phyloP scores from a whole-genome alignment of 2,329 filamentous ascomycete genomes.

The Hymenoscyphus scutula region DNA sequence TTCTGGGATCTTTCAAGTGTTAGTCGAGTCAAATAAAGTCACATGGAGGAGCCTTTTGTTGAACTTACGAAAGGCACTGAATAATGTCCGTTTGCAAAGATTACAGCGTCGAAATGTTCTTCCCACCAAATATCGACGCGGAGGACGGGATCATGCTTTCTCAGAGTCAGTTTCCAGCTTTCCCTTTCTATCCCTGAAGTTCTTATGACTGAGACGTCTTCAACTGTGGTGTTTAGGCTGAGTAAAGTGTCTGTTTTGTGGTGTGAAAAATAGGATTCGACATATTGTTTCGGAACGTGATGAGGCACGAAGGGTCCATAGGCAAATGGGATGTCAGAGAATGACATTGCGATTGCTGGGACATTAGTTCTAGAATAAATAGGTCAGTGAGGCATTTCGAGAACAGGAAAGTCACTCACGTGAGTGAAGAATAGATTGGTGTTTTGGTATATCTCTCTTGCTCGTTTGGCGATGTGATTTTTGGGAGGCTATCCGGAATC shows the following conservation, averaged over 20 bases:
- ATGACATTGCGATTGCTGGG: slow-evolving; percentile 50
- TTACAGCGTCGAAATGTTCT: slow-evolving; percentile 63
- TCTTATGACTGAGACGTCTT: slow-evolving; percentile 44
- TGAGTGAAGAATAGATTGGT: slow-evolving; percentile 51
- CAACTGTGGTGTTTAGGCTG: slow-evolving; percentile 50
- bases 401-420: slow-evolving; percentile 39
- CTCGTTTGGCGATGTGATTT: slow-evolving; percentile 39
- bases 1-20: slow-evolving; percentile 47
- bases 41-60: not conserved
- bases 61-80: slow-evolving; percentile 57
- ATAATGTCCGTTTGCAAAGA: slow-evolving; percentile 74
- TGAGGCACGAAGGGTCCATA: slow-evolving; percentile 41
- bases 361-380: slow-evolving; percentile 50
- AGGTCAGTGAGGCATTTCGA: not conserved
- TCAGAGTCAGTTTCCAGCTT: slow-evolving; percentile 48
- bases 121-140: slow-evolving; percentile 53
- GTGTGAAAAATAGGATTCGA: slow-evolving; percentile 53
- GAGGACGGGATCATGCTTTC: slow-evolving; percentile 44
- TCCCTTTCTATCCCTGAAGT: slow-evolving; percentile 17
- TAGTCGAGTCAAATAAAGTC: not conserved
- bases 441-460: slow-evolving; percentile 48
- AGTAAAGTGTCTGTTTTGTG: slow-evolving; percentile 48
- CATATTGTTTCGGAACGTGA: slow-evolving; percentile 52
- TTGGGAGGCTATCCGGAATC: slow-evolving; percentile 44
- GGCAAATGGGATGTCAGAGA: slow-evolving; percentile 22